phyloP scores from a whole-genome alignment of 345 rosid genomes.

The Adansonia digitata region DNA sequence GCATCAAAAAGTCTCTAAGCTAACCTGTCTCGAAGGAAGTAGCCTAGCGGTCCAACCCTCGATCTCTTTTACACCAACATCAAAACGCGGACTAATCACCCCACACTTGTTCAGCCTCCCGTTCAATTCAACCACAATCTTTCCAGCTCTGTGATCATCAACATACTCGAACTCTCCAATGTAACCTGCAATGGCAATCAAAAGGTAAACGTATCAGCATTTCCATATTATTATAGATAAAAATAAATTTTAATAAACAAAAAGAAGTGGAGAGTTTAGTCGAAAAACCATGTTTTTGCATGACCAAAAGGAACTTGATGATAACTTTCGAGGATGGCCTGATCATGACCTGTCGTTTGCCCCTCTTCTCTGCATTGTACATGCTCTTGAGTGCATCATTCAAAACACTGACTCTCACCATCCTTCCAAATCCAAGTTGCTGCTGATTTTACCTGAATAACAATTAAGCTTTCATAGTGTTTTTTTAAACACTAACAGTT shows the following conservation, averaged over 20 bases:
- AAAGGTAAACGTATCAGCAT: neutral
- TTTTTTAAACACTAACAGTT: neutral
- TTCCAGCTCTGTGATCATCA: slow-evolving; percentile 80
- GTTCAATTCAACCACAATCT: slow-evolving; percentile 73
- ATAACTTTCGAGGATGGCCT: neutral
- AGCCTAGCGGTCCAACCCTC: slow-evolving; percentile 85
- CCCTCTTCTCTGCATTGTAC: neutral
- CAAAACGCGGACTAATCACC: slow-evolving; percentile 78
- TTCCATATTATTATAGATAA: neutral
- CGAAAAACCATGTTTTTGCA: neutral
- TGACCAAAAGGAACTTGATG: neutral
- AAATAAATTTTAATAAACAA: neutral
- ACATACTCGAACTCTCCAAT: slow-evolving; percentile 80
- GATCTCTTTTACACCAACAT: slow-evolving; percentile 71
- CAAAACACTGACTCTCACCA: neutral
- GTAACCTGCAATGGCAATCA: slow-evolving; percentile 40
- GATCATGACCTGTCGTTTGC: neutral
- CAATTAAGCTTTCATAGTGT: too few relatives aligned
- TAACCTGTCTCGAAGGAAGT: slow-evolving; percentile 81
- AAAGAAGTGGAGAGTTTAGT: neutral
- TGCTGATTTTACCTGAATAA: neutral
- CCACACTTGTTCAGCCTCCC: slow-evolving; percentile 82
- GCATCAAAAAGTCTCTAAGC: neutral
- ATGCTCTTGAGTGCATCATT: neutral
- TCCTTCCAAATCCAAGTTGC: neutral